Conservation (phyloP, 768 basidiomycete species). For the Calocera viscosa region DNA sequence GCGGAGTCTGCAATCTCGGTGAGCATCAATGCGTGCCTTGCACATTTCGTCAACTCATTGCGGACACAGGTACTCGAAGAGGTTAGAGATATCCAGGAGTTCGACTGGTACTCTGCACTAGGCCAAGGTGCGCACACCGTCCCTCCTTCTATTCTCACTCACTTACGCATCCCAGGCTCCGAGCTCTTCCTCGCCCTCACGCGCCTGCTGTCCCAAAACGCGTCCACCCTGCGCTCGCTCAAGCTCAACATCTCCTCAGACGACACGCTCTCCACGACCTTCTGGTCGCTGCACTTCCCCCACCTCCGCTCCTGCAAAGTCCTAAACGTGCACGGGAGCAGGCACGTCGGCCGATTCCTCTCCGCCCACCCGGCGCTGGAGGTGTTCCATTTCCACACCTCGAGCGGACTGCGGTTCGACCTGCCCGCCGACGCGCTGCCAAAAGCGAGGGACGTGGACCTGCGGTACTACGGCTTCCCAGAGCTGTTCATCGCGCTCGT, state of each 20-base stretch:
- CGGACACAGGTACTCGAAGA: not conserved
- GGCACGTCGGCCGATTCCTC: not conserved
- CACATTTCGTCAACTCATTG: not conserved
- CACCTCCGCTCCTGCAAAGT: not conserved
- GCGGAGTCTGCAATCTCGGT: not conserved
- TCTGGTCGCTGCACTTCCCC: not conserved
- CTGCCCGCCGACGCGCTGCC: not conserved
- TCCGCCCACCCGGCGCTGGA: not conserved
- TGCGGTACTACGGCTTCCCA: not conserved
- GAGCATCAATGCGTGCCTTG: not conserved
- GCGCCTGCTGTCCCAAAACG: not conserved
- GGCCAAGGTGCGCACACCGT: not conserved
- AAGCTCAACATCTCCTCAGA: conserved; percentile 1
- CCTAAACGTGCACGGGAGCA: not conserved
- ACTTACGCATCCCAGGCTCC: not conserved
- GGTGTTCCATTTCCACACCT: not conserved
- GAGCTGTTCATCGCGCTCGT: not conserved
- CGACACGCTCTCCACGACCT: not conserved
- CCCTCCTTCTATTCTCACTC: not conserved
- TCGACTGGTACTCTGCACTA: not conserved
- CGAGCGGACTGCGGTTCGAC: not conserved
- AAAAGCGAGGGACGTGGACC: not conserved
- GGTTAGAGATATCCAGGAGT: not conserved
- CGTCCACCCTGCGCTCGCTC: not conserved
- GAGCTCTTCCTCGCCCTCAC: not conserved